A percentile compares a stretch with the other conserved stretches of the same genome.
These are phyloP conservation scores for Chalciporus sphaerocephalus DNA, from an alignment of 768 basidiomycete genomes.

Conservation along the genomic window DNA sequence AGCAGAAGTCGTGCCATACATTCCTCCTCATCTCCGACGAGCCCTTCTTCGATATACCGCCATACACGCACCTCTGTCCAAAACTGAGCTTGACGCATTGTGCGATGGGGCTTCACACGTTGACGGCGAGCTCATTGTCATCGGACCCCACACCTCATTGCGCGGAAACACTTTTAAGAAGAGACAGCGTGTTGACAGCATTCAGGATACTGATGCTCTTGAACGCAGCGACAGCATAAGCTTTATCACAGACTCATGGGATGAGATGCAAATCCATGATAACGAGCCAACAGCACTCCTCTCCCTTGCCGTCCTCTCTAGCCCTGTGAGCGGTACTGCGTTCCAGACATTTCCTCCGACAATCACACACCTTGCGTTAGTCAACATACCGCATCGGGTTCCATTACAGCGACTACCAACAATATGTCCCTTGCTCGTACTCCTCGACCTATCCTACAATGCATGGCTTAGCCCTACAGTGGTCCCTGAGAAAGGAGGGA, in stretches of 20 bases:
- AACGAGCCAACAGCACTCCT: conserved; percentile 37
- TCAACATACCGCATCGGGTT: conserved; percentile 46
- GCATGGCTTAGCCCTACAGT: conserved; percentile 37
- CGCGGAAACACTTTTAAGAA: conserved; percentile 41
- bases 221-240: conserved; percentile 1
- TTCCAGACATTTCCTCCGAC: conserved; percentile 58
- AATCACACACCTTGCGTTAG: conserved; percentile 56
- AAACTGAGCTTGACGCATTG: conserved; percentile 46
- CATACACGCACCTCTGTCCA: conserved; percentile 51
- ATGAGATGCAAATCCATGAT: conserved; percentile 25
- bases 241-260: conserved; percentile 38
- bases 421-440: conserved; percentile 55
- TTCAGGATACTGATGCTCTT: not conserved
- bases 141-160: conserved; percentile 49
- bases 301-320: conserved; percentile 50
- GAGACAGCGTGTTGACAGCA: not conserved
- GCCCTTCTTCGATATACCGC: conserved; percentile 56
- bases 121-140: conserved; percentile 61
- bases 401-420: conserved; percentile 55
- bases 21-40: conserved; percentile 58
- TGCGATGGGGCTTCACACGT: conserved; percentile 49
- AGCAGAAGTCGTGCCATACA: conserved; percentile 42
- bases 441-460: conserved; percentile 70
- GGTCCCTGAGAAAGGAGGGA: conserved; percentile 14
- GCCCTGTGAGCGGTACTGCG: conserved; percentile 40